Conservation (phyloP, 2,329 filamentous ascomycete genomes). For the Myriosclerotinia duriaeana region DNA sequence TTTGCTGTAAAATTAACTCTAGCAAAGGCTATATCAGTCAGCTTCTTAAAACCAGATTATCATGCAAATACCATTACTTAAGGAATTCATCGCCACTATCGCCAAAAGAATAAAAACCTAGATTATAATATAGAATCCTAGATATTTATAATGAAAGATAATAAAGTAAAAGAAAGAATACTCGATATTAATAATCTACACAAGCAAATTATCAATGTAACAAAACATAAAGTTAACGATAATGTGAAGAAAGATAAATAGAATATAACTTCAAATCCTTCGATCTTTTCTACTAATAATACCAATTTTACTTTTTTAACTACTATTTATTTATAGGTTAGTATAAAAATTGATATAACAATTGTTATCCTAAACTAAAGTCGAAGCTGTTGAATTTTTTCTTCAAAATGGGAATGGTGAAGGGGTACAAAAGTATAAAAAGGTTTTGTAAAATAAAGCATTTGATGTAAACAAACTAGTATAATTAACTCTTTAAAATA, state of each 20-base stretch:
- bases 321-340: background rate
- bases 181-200: conserved; percentile 3
- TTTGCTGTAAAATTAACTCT: conserved; percentile 13
- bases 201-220: conserved; percentile 3
- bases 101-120: conserved; percentile 14
- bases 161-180: conserved; percentile 1
- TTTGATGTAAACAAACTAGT: no score
- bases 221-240: conserved; percentile 1
- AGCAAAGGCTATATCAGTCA: conserved; percentile 3
- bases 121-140: conserved; percentile 11
- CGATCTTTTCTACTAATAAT: background rate
- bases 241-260: background rate
- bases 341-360: background rate
- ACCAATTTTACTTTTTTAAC: background rate
- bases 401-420: background rate
- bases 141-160: conserved; percentile 4
- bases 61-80: conserved; percentile 13
- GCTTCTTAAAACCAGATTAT: background rate
- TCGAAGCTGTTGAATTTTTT: background rate
- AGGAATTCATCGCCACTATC: conserved; percentile 10
- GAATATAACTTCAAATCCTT: background rate
- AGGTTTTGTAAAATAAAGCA: no score
- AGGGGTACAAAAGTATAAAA: no score
- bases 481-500: no score
- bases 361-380: background rate